Conservation (phyloP, 2,329 filamentous ascomycete genomes). For the Penicillium sp. region DNA sequence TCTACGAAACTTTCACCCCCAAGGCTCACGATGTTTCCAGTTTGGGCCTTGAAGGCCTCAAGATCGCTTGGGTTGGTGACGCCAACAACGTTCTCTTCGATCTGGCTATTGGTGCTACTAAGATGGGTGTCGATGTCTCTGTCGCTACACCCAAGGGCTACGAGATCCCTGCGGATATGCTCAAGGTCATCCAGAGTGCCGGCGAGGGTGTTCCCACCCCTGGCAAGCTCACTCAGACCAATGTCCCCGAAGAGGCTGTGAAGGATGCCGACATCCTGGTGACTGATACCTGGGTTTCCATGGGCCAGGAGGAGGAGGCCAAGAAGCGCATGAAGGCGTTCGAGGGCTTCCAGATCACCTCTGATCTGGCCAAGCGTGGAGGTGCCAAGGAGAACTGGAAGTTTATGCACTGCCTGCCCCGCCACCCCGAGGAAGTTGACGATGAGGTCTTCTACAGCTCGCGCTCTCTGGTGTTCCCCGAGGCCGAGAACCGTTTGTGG, state of each 20-base stretch:
- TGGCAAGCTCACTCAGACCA: conserved; percentile 73
- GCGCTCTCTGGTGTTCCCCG: conserved; percentile 83
- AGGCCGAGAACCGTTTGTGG: conserved; percentile 94
- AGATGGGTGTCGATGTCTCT: conserved; percentile 80
- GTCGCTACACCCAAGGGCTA: conserved; percentile 87
- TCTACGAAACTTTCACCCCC: conserved; percentile 72
- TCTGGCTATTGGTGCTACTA: conserved; percentile 81
- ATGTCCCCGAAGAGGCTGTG: conserved; percentile 78
- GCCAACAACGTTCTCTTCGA: conserved; percentile 97
- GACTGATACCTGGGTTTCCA: conserved; percentile 97
- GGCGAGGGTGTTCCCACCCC: conserved; percentile 57
- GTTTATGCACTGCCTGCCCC: conserved; percentile 97
- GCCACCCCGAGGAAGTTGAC: conserved; percentile 87
- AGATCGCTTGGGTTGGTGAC: conserved; percentile 94
- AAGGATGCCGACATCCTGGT: conserved; percentile 85
- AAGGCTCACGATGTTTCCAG: conserved; percentile 40
- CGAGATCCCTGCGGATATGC: conserved; percentile 74
- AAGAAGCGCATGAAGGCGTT: conserved; percentile 78
- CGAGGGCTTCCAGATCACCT: conserved; percentile 86
- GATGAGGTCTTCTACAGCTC: conserved; percentile 93
- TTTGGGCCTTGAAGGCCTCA: conserved; percentile 76
- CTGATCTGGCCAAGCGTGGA: conserved; percentile 76
- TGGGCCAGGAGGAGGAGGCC: conserved; percentile 91
- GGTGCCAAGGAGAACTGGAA: conserved; percentile 89
- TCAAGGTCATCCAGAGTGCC: conserved; percentile 67